Evolutionary conservation across 768 basidiomycete genomes (phyloP), one percentile per base, ranked within the genome.

Genomic region (Tricholomella constricta): DNA sequence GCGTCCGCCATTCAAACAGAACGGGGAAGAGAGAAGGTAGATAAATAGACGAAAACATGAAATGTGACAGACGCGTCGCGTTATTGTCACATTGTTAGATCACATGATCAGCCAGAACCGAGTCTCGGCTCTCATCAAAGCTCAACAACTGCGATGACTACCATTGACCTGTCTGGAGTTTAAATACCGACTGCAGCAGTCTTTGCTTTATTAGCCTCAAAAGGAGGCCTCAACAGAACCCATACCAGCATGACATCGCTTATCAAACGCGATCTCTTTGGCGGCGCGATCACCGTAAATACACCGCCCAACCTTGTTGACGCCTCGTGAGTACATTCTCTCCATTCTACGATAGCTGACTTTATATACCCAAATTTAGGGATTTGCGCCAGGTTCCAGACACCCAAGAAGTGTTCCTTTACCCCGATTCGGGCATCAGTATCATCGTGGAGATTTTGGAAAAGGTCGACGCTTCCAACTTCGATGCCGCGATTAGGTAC

Each of bases 391-490:
- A 98, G 71, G 77, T 99, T 11, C 95, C 97, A 12, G 89, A 98
- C 66, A 93, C 84, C 4, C 96, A 99, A 69, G 97, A 98, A 65
- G 96, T 97, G 36, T 89, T 93, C 70, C 67, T 97, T 51, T 86
- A 85, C 49, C 80, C 81, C 6, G 69, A 82, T 43, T 88, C 85
- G 5, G 78, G 78, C 44, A 74, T 85, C 59, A 93, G 88, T 63
- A 79, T 95, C 56, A 80, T 98, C 45, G 70, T 97, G 23, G 97
- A 99, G 65, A 81, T 97, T 20, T 73, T 98, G 11, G 69, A 92
- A 66, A 77, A 84, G 52, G 92, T 96, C 22, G 76, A 84, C 29
- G 68, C 71, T n/a, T 57, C 64, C 11, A 77, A 83, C 51, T 74
- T 77, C 32, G 63, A 74, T 38, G 82, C 87, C 40, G 92, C 92